Evolutionary conservation across 2,329 filamentous ascomycete genomes (phyloP).

Genomic region (Colletotrichum gloeosporioides): DNA sequence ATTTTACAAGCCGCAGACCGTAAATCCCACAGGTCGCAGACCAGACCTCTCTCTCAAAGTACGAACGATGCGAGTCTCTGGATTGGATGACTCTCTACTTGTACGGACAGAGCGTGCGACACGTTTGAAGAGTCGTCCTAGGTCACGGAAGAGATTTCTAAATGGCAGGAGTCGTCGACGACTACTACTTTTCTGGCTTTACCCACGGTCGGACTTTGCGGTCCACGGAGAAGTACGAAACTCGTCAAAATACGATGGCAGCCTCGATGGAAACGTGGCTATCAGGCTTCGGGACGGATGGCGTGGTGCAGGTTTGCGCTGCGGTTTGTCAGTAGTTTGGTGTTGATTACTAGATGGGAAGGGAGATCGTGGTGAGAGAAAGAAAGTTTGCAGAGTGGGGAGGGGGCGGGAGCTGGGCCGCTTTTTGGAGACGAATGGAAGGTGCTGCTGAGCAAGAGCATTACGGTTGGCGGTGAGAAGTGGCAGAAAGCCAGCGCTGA

Average conservation of each 20-base stretch:
- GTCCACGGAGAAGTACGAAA: background rate
- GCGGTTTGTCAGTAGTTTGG: slow-evolving; percentile 8
- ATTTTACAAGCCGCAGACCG: slow-evolving; percentile 16
- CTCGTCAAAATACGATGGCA: slow-evolving; percentile 15
- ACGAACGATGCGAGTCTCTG: slow-evolving; percentile 15
- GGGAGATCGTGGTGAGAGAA: background rate
- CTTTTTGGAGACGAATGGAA: background rate
- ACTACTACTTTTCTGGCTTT: slow-evolving; percentile 17
- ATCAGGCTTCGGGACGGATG: background rate
- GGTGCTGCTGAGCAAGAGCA: background rate
- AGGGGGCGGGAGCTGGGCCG: background rate
- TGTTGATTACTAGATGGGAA: background rate
- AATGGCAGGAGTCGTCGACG: slow-evolving; percentile 16
- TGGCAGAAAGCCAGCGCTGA: background rate
- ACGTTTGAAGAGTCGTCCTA: slow-evolving; percentile 18
- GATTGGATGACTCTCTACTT: slow-evolving; percentile 17
- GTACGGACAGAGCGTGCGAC: slow-evolving; percentile 18
- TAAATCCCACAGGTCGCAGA: slow-evolving; percentile 5
- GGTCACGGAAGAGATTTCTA: slow-evolving; percentile 21
- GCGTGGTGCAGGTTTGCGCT: slow-evolving; percentile 5
- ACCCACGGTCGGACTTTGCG: slow-evolving; percentile 19
- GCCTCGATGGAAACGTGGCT: background rate
- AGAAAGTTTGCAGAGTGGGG: background rate
- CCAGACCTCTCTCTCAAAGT: slow-evolving; percentile 9
- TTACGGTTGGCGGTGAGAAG: background rate